A percentile compares a stretch with the other conserved stretches of the same genome.
Conservation (phyloP, 192 early-diverging fungal species). For the Geranomyces variabilis region DNA sequence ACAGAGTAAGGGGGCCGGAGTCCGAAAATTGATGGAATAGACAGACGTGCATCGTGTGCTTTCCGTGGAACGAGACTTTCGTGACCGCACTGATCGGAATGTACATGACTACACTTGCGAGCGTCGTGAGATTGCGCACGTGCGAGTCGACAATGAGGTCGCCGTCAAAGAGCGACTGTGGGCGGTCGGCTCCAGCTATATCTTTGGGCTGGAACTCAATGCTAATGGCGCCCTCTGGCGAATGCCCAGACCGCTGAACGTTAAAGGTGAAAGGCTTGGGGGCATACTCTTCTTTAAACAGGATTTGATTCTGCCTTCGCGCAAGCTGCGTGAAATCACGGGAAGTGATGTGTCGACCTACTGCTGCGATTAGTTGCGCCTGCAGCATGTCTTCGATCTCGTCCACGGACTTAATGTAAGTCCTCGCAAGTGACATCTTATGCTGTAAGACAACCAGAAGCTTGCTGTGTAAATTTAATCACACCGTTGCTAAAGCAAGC, state of each 20-base stretch:
- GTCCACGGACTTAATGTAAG: slow-evolving; percentile 1
- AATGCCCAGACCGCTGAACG: slow-evolving; percentile 34
- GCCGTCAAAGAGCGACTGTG: not conserved
- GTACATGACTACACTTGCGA: slow-evolving; percentile 6
- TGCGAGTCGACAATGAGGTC: not conserved
- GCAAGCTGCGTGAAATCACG: slow-evolving; percentile 25
- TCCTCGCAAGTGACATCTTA: not conserved
- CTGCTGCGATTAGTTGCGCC: slow-evolving; percentile 12
- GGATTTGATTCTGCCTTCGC: slow-evolving; percentile 15
- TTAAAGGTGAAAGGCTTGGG: slow-evolving; percentile 24
- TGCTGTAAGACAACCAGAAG: not conserved
- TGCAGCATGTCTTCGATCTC: slow-evolving; percentile 12
- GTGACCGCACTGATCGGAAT: slow-evolving; percentile 23
- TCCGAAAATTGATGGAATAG: slow-evolving; percentile 20
- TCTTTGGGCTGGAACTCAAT: slow-evolving; percentile 20
- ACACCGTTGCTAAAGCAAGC: too few species aligned
- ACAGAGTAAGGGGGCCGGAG: not conserved
- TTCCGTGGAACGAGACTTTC: slow-evolving; percentile 18
- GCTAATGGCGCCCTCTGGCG: slow-evolving; percentile 31
- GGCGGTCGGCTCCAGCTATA: not conserved
- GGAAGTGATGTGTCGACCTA: slow-evolving; percentile 1
- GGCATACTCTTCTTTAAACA: slow-evolving; percentile 17
- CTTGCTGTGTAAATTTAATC: too few species aligned
- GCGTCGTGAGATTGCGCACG: not conserved
- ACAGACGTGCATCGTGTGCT: slow-evolving; percentile 30